A percentile compares a stretch with the other conserved stretches of the same genome.
Evolutionary conservation across 75 land plant species (phyloP).

Genomic region (Pinus albicaulis): DNA sequence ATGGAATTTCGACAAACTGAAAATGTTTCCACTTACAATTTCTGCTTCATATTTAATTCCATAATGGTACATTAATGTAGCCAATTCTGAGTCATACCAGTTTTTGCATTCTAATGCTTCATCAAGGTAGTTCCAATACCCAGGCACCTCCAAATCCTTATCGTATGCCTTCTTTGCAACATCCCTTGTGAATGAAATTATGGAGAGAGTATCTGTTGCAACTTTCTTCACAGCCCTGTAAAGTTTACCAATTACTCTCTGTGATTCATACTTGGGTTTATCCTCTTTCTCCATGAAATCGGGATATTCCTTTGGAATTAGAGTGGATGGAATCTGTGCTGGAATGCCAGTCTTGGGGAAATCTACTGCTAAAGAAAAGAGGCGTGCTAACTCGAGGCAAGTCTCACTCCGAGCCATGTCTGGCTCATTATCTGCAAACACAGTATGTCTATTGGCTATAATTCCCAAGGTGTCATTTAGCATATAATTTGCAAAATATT

Average conservation of each 20-base stretch:
- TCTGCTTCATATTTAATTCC: conserved; percentile 84
- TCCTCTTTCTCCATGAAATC: conserved; percentile 94
- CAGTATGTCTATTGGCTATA: conserved; percentile 85
- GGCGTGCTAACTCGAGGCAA: conserved; percentile 70
- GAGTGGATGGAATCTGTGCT: conserved; percentile 60
- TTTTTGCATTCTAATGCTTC: conserved; percentile 57
- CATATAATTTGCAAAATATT: conserved; percentile 79
- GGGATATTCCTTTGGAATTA: conserved; percentile 73
- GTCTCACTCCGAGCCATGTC: conserved; percentile 51
- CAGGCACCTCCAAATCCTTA: conserved; percentile 57
- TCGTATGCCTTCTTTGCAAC: conserved; percentile 55
- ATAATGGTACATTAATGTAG: conserved; percentile 71
- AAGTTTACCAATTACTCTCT: conserved; percentile 80
- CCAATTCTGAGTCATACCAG: conserved; percentile 67
- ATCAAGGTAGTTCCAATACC: conserved; percentile 60
- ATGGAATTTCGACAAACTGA: conserved; percentile 33
- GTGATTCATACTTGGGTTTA: conserved; percentile 66
- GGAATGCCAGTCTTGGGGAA: conserved; percentile 97
- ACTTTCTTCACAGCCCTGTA: conserved; percentile 59
- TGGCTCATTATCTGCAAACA: conserved; percentile 62
- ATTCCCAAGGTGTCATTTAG: conserved; percentile 82
- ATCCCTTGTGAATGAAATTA: conserved; percentile 34
- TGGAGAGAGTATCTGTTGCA: background rate
- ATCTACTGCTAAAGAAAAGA: conserved; percentile 90
- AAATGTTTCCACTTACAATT: conserved; percentile 58